Base-by-base conservation (phyloP, 306 rosid species). In the Citrullus amarus region DNA sequence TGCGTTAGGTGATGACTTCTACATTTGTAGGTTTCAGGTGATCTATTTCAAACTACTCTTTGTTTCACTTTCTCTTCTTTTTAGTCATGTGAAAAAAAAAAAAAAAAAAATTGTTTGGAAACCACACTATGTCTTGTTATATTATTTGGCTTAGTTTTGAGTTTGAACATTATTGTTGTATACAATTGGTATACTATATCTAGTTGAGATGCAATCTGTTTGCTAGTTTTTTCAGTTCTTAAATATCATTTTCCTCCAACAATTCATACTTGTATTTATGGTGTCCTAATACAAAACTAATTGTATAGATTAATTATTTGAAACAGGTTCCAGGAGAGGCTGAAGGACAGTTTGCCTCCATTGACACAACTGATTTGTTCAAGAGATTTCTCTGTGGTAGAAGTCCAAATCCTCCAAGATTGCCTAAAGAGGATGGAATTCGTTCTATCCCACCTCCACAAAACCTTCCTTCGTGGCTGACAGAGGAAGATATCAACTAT, bases 21-120 rank as follows among this genome's bases (percentile, higher is more conserved):
- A 90, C 61, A 68, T 90, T 6, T 90, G 93, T 83, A 90, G 91
- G 85, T 90, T 90, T 82, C 91, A 90, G 90, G 93, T 90, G 18
- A 12, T 48, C 54, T 48, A 48, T 48, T 48, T 48, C 53, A 48
- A 48, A 48, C 15, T 48, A 9, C 53, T 48, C 16, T 48, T 48
- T 48, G 14, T 48, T 48, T 12, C 16, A 48, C 11, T 43, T 2
- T 43, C 48, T 43, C 12, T 43, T 43, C 3, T 43, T 43, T 43
- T 32, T 32, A 32, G 4, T 32, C 28, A 25, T 32, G 36, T 32
- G 4, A 32, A 32, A 32, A 32, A 32, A 32, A 32, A 32, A 32
- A 32, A 32, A 32, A 32, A 32, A 32, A 32, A 32, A 32, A 32
- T 25, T 25, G 28, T 25, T 25, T 25, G 28, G 28, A 25, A 25